Base-by-base conservation (phyloP, 495 filamentous ascomycete genomes). In the Gamarada debralockiae region DNA sequence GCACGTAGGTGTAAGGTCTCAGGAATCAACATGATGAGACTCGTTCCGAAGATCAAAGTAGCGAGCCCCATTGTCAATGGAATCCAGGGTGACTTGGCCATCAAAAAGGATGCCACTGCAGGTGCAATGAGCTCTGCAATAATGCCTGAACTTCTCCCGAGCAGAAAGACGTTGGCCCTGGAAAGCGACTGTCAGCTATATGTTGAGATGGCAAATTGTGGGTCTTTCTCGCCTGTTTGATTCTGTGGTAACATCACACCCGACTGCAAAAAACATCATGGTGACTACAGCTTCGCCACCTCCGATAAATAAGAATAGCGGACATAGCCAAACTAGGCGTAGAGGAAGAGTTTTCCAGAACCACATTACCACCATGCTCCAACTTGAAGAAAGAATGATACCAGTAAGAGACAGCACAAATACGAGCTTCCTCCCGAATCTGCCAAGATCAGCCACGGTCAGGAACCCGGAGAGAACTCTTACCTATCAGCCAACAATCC, bases 211-310 rank as follows among this genome's bases (percentile, higher is more conserved):
- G 10, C 62, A 20, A 27, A 12, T 20, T 1, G 14, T 41, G 22
- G 31, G 15, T 29, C 47, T 15, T 8, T 36, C 52, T 45, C 64
- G 82, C 74, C 80, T 73, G 51, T 77, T 67, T 10, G 69, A 65
- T 37, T 84, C 78, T 0, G 69, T 72, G 0, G 77, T 74, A 12
- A 84, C 70, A 65, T 85, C 82, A 2, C 75, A 70, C 61, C 80
- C 72, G 61, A 83, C 78, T 8, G 77, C 78, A 64, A 71, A 79
- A 37, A 81, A 71, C 27, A 78, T 68, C 3, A 76, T 75, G 38
- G 70, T 64, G 0, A 73, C 65, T 6, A 80, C 74, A 3, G 77
- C 73, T 3, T 70, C 66, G 0, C 79, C 79, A 33, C 81, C 82
- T 3, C 81, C 80, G 22, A 79, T 60, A 14, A 83, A 48, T 56